Evolutionary conservation across 192 early-diverging fungal genomes (phyloP), one percentile per base, ranked within the genome.

Genomic region (Dissophora ornata): DNA sequence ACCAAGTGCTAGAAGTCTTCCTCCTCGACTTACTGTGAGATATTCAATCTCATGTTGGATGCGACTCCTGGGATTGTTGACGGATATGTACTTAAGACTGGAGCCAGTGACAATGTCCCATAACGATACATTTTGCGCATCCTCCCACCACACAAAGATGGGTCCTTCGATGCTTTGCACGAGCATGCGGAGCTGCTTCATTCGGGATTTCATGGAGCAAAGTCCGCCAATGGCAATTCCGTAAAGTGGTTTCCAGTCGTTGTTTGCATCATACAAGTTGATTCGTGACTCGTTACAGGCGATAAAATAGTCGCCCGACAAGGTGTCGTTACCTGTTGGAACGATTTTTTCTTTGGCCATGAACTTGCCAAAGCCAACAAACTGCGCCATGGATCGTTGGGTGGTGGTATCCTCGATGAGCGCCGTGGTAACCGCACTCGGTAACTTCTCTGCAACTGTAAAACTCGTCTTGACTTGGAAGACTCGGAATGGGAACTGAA

Each of bases 321-420:
- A 33, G 4, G 10, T 30, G 18, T 18, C 13, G 26, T 0, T 19
- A 9, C 46, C 4, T n/a, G 10, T 36, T 11, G 24, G 19, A 10
- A 19, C 32, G 34, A 47, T 21, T n/a, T 5, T 32, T 0, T 61
- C 59, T 21, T 38, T 47, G 8, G 29, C 47, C 5, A 61, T 34
- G 16, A 61, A 61, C 30, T 61, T 61, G 19, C 46, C 59, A 22
- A 36, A 61, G 12, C 59, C 59, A 48, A 61, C 29, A 36, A 61
- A 61, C 1, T 46, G 42, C 0, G 15, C 21, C 44, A 61, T n/a
- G 4, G 29, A 19, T 11, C 13, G 25, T n/a, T 47, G 4, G n/a
- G 33, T 32, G 6, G 57, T 19, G 4, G 21, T 9, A 9, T 49
- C 59, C n/a, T 61, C 59, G 3, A 61, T 29, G 7, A 61, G 22